Evolutionary conservation across 2,329 filamentous ascomycete genomes (phyloP).

Genomic region (Trichophyton benhamiae): DNA sequence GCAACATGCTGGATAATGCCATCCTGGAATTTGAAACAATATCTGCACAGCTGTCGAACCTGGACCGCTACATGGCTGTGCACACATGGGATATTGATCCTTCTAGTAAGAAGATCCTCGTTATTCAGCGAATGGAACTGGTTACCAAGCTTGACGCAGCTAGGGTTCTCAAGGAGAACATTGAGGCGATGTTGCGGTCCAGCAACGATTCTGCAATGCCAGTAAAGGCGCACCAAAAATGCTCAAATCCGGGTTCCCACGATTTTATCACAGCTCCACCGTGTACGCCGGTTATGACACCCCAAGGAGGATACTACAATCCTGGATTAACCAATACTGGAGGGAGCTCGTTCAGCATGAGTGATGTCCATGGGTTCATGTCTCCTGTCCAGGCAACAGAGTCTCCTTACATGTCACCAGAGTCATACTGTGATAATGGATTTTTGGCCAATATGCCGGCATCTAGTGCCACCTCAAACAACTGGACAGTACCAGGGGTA

Average conservation of each 20-base stretch:
- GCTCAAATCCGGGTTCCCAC: background rate
- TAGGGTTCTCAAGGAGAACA: slow-evolving; percentile 26
- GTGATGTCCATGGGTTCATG: background rate
- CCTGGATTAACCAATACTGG: background rate
- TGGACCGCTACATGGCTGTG: slow-evolving; percentile 30
- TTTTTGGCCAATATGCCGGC: background rate
- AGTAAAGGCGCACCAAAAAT: background rate
- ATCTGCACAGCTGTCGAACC: slow-evolving; percentile 23
- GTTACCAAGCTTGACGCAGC: slow-evolving; percentile 27
- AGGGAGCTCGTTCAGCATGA: background rate
- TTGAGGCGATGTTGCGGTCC: slow-evolving; percentile 18
- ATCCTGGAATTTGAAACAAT: slow-evolving; percentile 21
- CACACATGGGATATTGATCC: slow-evolving; percentile 27
- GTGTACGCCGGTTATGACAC: background rate
- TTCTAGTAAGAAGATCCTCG: slow-evolving; percentile 23
- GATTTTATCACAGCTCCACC: background rate
- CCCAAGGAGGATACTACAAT: background rate
- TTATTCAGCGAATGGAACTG: slow-evolving; percentile 26
- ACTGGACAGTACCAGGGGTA: background rate
- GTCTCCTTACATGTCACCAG: background rate
- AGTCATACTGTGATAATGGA: background rate
- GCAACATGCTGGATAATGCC: slow-evolving; percentile 21
- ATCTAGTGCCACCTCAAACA: background rate
- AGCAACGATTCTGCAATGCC: slow-evolving; percentile 6
- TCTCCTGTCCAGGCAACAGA: background rate